A percentile compares a stretch with the other conserved stretches of the same genome.
Evolutionary conservation across 1,139 yeast genomes (phyloP).

Genomic region (Zygoascus sp.): DNA sequence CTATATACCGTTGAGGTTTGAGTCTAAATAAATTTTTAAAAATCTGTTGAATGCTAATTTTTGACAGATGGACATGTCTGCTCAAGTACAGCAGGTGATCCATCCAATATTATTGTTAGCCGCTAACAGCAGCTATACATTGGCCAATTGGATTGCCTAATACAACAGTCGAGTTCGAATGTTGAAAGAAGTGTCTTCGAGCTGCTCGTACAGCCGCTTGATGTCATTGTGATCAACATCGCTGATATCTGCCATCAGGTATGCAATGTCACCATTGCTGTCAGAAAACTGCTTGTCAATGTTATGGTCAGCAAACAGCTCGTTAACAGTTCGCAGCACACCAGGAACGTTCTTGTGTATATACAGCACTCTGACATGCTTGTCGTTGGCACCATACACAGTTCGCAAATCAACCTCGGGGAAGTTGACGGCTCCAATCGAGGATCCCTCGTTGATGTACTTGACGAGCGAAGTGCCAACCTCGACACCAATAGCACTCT

Average conservation of each 20-base stretch:
- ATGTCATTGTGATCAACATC: slow-evolving; percentile 80
- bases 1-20: slow-evolving; percentile 3
- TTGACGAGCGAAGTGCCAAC: slow-evolving; percentile 82
- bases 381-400: slow-evolving; percentile 79
- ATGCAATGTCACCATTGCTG: slow-evolving; percentile 93
- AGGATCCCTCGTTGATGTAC: slow-evolving; percentile 93
- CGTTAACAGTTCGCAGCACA: slow-evolving; percentile 95
- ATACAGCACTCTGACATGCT: slow-evolving; percentile 85
- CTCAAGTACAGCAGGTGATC: no score
- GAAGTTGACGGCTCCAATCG: slow-evolving; percentile 97
- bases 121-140: background rate
- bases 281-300: slow-evolving; percentile 97
- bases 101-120: background rate
- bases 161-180: slow-evolving; percentile 88
- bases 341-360: slow-evolving; percentile 99
- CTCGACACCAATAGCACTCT: slow-evolving; percentile 94
- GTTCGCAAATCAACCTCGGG: slow-evolving; percentile 95
- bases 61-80: background rate
- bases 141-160: slow-evolving; percentile 34
- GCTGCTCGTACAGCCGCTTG: slow-evolving; percentile 75
- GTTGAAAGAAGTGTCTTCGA: slow-evolving; percentile 87
- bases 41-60: slow-evolving; percentile 2
- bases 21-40: background rate
- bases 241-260: slow-evolving; percentile 95
- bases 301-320: slow-evolving; percentile 89